Base-by-base conservation (phyloP, 2,329 filamentous ascomycete genomes). In the Penicillium sp. region DNA sequence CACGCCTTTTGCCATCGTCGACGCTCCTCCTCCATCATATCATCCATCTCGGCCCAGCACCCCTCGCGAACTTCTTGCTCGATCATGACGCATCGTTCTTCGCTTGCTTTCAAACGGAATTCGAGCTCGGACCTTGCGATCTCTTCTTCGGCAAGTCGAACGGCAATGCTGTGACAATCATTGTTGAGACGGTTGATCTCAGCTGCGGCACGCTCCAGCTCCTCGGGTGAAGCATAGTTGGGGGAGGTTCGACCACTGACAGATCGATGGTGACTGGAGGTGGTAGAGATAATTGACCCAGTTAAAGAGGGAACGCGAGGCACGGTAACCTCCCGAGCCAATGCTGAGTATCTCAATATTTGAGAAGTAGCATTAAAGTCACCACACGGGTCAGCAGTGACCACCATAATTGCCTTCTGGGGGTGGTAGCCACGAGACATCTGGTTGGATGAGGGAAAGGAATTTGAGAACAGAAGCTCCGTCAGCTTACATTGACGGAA, bases 301-400 rank as follows among this genome's bases (percentile, higher is more conserved):
- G 89, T 90, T 47, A 93, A 86, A 44, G 90, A 94, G 0, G 92
- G 92, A 7, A 95, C 85, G 5, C 93, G 88, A 5, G 92, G 92
- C 1, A 97, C 91, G 0, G 93, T 95, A 10, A 97, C 90, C 75
- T 97, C 93, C 18, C 92, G 86, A 0, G 94, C 94, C 4, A 99
- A 82, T 0, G 94, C 93, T 19, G 91, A 94, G 75, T 99, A 99
- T 16, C 93, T 87, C 1, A 99, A 80, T 57, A 99, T 97, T 69
- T 97, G 94, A 5, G 91, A 95, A 0, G 94, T 99, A 11, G 94
- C 92, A 69, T 97, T 97, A 79, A 92, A 97, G 73, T 99, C 94
- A 33, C 94, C 93, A 11, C 90, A 76, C 0, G 94, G 91, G 67
- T 99, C 93, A 3, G 93, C 94, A 0, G 93, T 96, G 14, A 97